phyloP scores from a whole-genome alignment of 2,329 filamentous ascomycete species.

The Rhynchosporium graminicola region DNA sequence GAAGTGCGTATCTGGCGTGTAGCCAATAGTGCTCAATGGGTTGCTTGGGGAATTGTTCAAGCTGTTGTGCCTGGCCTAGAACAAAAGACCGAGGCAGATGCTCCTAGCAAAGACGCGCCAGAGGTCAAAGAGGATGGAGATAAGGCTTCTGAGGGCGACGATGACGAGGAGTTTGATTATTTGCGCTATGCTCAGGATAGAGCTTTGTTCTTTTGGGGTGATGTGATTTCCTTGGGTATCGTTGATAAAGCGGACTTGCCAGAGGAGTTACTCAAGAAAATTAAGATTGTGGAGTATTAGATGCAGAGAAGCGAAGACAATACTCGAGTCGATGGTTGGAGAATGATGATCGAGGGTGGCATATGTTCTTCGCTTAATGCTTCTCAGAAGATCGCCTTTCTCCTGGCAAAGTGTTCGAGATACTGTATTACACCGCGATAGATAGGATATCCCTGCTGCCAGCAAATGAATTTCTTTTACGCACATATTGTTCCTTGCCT shows the following conservation, averaged over 20 bases:
- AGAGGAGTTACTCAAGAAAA: slow-evolving; percentile 57
- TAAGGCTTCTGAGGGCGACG: slow-evolving; percentile 31
- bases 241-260: slow-evolving; percentile 76
- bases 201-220: slow-evolving; percentile 92
- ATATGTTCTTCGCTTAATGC: neutral
- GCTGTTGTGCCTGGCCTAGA: slow-evolving; percentile 76
- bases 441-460: slow-evolving; percentile 14
- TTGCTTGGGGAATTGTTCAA: slow-evolving; percentile 95
- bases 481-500: neutral
- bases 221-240: slow-evolving; percentile 76
- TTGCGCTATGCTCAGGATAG: slow-evolving; percentile 87
- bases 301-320: neutral
- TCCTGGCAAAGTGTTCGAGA: neutral
- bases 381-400: slow-evolving; percentile 3
- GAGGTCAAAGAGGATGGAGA: slow-evolving; percentile 19
- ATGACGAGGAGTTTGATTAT: slow-evolving; percentile 79
- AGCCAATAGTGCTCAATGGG: slow-evolving; percentile 87
- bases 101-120: neutral
- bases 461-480: neutral
- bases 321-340: neutral
- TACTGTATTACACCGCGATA: neutral
- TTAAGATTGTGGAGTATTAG: slow-evolving; percentile 69
- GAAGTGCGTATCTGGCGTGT: slow-evolving; percentile 85
- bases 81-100: slow-evolving; percentile 10
- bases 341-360: neutral